Percentiles rank a stretch among this genome's conserved stretches.
phyloP scores from a whole-genome alignment of 129 eudicot species.

The Ambrosia trifida region DNA sequence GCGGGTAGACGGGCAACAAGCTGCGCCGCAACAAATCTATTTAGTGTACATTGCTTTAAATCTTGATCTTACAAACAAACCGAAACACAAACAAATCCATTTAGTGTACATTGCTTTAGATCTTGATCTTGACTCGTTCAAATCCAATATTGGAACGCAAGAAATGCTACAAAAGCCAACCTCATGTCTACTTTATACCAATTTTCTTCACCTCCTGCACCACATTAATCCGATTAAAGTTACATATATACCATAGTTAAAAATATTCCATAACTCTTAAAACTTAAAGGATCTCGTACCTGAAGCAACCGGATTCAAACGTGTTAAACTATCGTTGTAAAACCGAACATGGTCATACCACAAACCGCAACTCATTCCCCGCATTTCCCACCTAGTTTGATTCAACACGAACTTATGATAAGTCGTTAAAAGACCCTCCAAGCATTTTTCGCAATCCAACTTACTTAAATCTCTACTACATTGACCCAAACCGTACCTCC shows the following conservation, averaged over 20 bases:
- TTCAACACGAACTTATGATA: conserved; percentile 8
- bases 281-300: conserved; percentile 1
- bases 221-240: not conserved
- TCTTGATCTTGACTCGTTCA: too few relatives aligned
- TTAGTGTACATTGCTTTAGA: too few relatives aligned
- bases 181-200: conserved; percentile 15
- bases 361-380: conserved; percentile 35
- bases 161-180: conserved; percentile 21
- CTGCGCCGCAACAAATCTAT: too few relatives aligned
- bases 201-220: conserved; percentile 19
- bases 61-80: not conserved
- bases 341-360: conserved; percentile 31
- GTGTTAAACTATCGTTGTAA: not conserved
- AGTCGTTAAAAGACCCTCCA: conserved; percentile 20
- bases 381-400: conserved; percentile 34
- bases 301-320: conserved; percentile 5
- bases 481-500: conserved; percentile 39
- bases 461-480: conserved; percentile 36
- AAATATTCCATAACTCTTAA: not conserved
- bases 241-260: not conserved
- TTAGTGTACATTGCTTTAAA: too few relatives aligned
- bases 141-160: conserved; percentile 13
- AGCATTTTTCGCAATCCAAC: conserved; percentile 27
- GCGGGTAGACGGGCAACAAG: too few relatives aligned
- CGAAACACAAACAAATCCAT: too few relatives aligned